phyloP scores from a whole-genome alignment of 257 asterid genomes.

The Gentiana straminea region DNA sequence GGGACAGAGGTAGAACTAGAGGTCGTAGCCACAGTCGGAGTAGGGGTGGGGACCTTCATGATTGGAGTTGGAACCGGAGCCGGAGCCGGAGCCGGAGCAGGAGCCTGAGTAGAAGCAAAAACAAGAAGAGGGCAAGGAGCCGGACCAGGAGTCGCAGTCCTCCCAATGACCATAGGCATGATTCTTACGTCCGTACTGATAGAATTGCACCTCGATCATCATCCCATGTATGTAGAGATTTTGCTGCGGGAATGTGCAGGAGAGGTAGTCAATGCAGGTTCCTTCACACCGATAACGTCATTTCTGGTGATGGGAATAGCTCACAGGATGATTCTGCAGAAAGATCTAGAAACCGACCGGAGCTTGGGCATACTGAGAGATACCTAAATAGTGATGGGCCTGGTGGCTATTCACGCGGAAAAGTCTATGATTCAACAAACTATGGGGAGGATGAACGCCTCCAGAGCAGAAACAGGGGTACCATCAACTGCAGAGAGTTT shows the following conservation, averaged over 20 bases:
- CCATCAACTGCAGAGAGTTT: slow-evolving; percentile 51
- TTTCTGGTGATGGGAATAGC: slow-evolving; percentile 22
- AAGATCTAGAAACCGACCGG: slow-evolving; percentile 38
- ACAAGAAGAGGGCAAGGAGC: slow-evolving; percentile 29
- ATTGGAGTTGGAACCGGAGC: slow-evolving; percentile 39
- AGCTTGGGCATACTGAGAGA: slow-evolving; percentile 24
- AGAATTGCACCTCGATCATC: slow-evolving; percentile 39
- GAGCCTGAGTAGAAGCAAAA: slow-evolving; percentile 30
- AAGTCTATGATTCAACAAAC: slow-evolving; percentile 28
- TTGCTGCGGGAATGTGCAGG: slow-evolving; percentile 52
- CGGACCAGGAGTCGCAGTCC: slow-evolving; percentile 56
- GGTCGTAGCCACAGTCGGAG: slow-evolving; percentile 55
- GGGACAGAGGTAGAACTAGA: slow-evolving; percentile 31
- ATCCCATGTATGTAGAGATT: slow-evolving; percentile 58
- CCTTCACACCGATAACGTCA: slow-evolving; percentile 37
- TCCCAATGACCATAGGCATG: slow-evolving; percentile 31
- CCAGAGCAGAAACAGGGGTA: slow-evolving; percentile 36
- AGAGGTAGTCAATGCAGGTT: slow-evolving; percentile 75
- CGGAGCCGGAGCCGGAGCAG: slow-evolving; percentile 37
- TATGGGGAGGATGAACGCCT: slow-evolving; percentile 36
- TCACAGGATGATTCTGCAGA: slow-evolving; percentile 31
- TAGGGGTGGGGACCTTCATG: slow-evolving; percentile 16
- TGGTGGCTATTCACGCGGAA: slow-evolving; percentile 29
- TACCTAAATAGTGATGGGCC: slow-evolving; percentile 34
- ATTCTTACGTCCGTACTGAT: slow-evolving; percentile 48